A percentile compares a stretch with the other conserved stretches of the same genome.
phyloP scores from a whole-genome alignment of 1,284 basidiomycete genomes.

The Peniophora sp. region DNA sequence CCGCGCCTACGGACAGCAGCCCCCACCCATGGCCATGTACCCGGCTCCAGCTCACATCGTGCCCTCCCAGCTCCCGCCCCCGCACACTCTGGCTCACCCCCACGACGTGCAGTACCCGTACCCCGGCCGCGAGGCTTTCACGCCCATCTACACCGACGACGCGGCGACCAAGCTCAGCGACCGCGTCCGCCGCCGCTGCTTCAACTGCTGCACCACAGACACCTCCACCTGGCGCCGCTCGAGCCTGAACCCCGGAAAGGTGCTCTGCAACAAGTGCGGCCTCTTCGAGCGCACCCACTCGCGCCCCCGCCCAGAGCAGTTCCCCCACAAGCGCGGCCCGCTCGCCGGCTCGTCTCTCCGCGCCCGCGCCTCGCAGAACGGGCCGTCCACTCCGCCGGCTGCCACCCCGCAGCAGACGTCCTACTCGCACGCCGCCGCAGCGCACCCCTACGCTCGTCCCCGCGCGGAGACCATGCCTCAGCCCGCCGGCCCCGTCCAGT shows the following conservation, averaged over 20 bases:
- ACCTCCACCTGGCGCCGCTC: constrained; percentile 74
- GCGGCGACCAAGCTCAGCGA: constrained; percentile 72
- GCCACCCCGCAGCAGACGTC: not conserved
- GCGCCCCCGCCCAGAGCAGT: constrained; percentile 70
- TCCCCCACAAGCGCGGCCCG: constrained; percentile 71
- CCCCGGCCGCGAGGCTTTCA: constrained; percentile 26
- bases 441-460: constrained; percentile 1
- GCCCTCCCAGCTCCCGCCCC: constrained; percentile 18
- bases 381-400: not conserved
- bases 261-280: constrained; percentile 83
- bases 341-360: constrained; percentile 30
- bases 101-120: constrained; percentile 23
- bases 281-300: constrained; percentile 78
- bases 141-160: constrained; percentile 61
- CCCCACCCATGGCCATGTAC: constrained; percentile 10
- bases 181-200: constrained; percentile 64
- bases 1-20: constrained; percentile 3
- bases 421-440: not conserved
- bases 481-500: too few relatives aligned
- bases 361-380: constrained; percentile 1
- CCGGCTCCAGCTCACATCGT: constrained; percentile 17
- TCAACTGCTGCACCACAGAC: constrained; percentile 79
- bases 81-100: constrained; percentile 15
- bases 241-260: constrained; percentile 73
- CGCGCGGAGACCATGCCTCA: too few relatives aligned